A percentile compares a stretch with the other conserved stretches of the same genome.
Conservation (phyloP, 768 basidiomycete genomes). For the Collybia nuda region DNA sequence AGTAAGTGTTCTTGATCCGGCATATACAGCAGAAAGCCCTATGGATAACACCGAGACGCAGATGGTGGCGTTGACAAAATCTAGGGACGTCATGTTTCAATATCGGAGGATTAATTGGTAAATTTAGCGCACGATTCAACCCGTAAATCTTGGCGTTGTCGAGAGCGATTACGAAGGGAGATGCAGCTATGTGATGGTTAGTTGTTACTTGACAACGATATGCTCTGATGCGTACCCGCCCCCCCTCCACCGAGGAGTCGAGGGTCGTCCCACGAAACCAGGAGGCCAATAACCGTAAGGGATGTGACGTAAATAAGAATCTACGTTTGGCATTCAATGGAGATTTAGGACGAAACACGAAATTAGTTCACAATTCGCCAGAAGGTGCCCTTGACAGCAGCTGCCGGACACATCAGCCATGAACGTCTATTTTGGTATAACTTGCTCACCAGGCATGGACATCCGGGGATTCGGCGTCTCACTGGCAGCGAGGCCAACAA, state of each 20-base stretch:
- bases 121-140: slow-evolving; percentile 31
- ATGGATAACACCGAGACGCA: slow-evolving; percentile 22
- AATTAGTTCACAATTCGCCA: slow-evolving; percentile 39
- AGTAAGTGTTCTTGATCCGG: slow-evolving; percentile 36
- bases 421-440: too few relatives aligned
- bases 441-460: slow-evolving; percentile 33
- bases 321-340: slow-evolving; percentile 11
- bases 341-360: background rate
- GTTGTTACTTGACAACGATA: too few relatives aligned
- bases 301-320: slow-evolving; percentile 44
- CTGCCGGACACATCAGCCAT: background rate
- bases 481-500: slow-evolving; percentile 43
- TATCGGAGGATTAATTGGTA: too few relatives aligned
- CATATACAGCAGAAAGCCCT: slow-evolving; percentile 38
- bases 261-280: slow-evolving; percentile 34
- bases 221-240: slow-evolving; percentile 18
- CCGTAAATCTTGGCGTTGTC: slow-evolving; percentile 37
- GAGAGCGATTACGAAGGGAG: slow-evolving; percentile 45
- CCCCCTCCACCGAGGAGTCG: slow-evolving; percentile 35
- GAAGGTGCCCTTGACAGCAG: slow-evolving; percentile 43
- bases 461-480: slow-evolving; percentile 45
- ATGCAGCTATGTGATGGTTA: slow-evolving; percentile 24
- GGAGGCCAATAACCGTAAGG: slow-evolving; percentile 39
- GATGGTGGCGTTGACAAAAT: slow-evolving; percentile 37
- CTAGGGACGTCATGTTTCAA: background rate